Evolutionary conservation across 2,329 filamentous ascomycete genomes (phyloP).

Genomic region (Arthrobotrys megalospora): DNA sequence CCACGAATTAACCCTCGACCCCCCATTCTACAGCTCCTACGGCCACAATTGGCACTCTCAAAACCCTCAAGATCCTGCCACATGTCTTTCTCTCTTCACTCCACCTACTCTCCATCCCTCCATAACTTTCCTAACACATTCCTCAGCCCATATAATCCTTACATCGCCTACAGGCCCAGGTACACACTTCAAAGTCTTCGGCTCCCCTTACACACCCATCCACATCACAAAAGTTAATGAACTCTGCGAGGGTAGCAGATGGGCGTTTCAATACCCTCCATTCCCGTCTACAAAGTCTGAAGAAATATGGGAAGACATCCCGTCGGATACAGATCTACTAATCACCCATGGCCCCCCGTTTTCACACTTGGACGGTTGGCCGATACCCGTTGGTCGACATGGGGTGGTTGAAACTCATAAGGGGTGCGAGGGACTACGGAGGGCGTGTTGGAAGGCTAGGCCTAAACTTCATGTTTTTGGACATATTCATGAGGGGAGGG

Average conservation of each 20-base stretch:
- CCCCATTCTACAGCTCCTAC: conserved; percentile 73
- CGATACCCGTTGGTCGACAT: conserved; percentile 56
- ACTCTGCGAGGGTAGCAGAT: conserved; percentile 20
- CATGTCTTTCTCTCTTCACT: conserved; percentile 73
- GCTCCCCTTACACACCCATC: conserved; percentile 77
- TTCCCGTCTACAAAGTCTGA: conserved; percentile 24
- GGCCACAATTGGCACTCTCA: conserved; percentile 73
- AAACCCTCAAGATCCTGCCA: conserved; percentile 70
- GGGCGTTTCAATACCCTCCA: conserved; percentile 68
- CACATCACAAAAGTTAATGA: conserved; percentile 33
- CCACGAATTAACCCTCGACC: conserved; percentile 80
- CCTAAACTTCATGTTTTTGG: conserved; percentile 79
- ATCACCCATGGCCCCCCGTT: conserved; percentile 80
- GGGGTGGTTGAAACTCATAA: conserved; percentile 66
- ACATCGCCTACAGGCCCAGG: conserved; percentile 68
- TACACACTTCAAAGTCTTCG: conserved; percentile 78
- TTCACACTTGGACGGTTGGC: conserved; percentile 72
- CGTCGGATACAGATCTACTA: conserved; percentile 76
- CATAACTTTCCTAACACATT: conserved; percentile 78
- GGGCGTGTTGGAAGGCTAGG: conserved; percentile 74
- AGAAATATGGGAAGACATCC: conserved; percentile 68
- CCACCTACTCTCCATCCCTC: conserved; percentile 66
- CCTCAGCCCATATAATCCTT: conserved; percentile 70
- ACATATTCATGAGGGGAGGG: conserved; percentile 79
- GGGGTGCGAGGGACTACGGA: conserved; percentile 76